A percentile compares a stretch with the other conserved stretches of the same genome.
These are phyloP conservation scores for Cyphellophora attinorum DNA, from an alignment of 2,329 filamentous ascomycete species.

Conservation along the genomic window DNA sequence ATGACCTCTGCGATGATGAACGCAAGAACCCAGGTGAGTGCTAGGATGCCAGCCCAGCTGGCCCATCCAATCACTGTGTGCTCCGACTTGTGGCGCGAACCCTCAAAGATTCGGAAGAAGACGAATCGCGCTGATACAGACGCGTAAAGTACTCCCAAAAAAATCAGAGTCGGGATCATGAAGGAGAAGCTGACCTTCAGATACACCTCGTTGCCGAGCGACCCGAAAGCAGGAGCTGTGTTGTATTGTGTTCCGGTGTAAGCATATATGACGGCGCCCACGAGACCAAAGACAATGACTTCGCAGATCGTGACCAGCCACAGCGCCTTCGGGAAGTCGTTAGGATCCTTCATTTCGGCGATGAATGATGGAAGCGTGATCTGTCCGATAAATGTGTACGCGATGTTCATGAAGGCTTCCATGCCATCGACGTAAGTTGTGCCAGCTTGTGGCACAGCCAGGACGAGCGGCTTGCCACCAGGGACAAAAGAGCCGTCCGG, in stretches of 20 bases:
- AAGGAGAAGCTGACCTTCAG: conserved; percentile 89
- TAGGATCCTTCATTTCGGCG: conserved; percentile 74
- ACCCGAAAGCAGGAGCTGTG: conserved; percentile 78
- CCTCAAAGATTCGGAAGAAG: conserved; percentile 80
- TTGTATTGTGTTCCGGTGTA: conserved; percentile 87
- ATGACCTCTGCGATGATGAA: conserved; percentile 91
- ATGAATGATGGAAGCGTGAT: conserved; percentile 93
- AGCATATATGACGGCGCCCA: conserved; percentile 53
- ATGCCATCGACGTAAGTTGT: conserved; percentile 76
- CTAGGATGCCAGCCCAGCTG: conserved; percentile 65
- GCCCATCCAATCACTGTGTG: conserved; percentile 77
- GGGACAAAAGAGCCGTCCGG: conserved; percentile 17
- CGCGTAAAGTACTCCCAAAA: conserved; percentile 82
- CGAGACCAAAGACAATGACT: conserved; percentile 73
- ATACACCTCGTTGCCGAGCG: conserved; percentile 61
- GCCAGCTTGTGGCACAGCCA: conserved; percentile 55
- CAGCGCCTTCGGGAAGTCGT: conserved; percentile 85
- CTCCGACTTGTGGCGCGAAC: conserved; percentile 66
- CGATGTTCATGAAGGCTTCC: conserved; percentile 89
- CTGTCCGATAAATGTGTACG: conserved; percentile 92
- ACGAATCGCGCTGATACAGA: conserved; percentile 83
- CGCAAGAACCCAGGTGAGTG: conserved; percentile 66
- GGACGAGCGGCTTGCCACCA: conserved; percentile 57
- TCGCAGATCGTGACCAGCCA: conserved; percentile 86
- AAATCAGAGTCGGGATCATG: conserved; percentile 92